A percentile compares a stretch with the other conserved stretches of the same genome.
These are phyloP conservation scores for Ceratocystis albifundus DNA, from an alignment of 2,329 filamentous ascomycete species.

Conservation along the genomic window DNA sequence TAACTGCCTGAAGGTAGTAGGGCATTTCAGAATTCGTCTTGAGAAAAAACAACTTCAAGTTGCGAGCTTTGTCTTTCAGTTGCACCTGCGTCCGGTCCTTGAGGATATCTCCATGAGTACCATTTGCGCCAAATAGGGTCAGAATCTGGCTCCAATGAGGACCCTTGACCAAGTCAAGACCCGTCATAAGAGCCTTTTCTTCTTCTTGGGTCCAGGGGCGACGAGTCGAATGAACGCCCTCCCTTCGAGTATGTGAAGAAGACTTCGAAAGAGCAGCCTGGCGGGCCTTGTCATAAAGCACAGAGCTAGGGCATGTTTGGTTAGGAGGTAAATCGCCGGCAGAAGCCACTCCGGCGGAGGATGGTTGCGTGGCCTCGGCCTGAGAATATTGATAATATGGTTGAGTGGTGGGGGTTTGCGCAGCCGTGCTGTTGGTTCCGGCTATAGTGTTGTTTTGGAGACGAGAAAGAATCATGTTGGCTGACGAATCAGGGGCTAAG, in stretches of 20 bases:
- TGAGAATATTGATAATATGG: conserved; percentile 21
- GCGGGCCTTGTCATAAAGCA: conserved; percentile 47
- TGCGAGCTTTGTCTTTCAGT: conserved; percentile 82
- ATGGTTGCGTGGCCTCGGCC: conserved; percentile 13
- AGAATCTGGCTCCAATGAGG: conserved; percentile 91
- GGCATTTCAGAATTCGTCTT: conserved; percentile 88
- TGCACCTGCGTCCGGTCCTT: conserved; percentile 87
- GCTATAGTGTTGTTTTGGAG: conserved; percentile 30
- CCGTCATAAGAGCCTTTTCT: conserved; percentile 80
- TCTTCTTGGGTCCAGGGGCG: conserved; percentile 82
- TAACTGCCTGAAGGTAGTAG: conserved; percentile 75
- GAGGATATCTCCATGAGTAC: conserved; percentile 68
- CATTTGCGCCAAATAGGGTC: conserved; percentile 67
- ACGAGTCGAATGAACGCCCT: conserved; percentile 50
- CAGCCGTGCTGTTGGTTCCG: conserved; percentile 29
- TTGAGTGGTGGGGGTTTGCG: conserved; percentile 13
- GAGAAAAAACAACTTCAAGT: conserved; percentile 80
- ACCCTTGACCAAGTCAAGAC: conserved; percentile 76
- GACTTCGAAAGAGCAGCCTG: conserved; percentile 48
- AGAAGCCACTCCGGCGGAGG: background rate
- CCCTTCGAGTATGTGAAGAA: conserved; percentile 43
- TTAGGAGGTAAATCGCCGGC: conserved; percentile 41
- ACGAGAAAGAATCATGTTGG: conserved; percentile 24
- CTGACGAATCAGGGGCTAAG: conserved; percentile 3
- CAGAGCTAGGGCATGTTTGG: conserved; percentile 43